Evolutionary conservation across 2,329 filamentous ascomycete genomes (phyloP), one percentile per base, ranked within the genome.

Genomic region (Paraconiothyrium brasiliense): DNA sequence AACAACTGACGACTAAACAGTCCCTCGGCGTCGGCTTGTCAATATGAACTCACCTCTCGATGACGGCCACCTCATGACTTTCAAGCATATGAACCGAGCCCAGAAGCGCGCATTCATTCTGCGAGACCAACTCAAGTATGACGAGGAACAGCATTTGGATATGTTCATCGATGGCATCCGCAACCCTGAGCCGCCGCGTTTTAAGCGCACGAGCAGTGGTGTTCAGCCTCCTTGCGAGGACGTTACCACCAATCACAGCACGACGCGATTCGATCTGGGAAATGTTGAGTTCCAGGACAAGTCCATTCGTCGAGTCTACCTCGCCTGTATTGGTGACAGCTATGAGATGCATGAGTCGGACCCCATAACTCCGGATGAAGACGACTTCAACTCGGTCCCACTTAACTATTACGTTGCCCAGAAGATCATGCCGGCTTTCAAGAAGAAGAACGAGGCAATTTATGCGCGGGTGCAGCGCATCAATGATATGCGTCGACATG

Each of bases 51-150:
- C 24, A 11, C 14, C 49, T 9, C 20, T 58, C 34, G 56, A 46
- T 13, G 11, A 49, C 16, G 27, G 43, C n/a, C 41, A 59, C 11
- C 35, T 61, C 9, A 35, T 49, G 16, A 37, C 13, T 27, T 57
- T 71, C 59, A 52, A 55, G 4, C 59, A 64, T 37, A 65, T 77
- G 46, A 76, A 71, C 30, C 63, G 66, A 54, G 46, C 71, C 0
- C 74, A 78, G 52, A 71, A 70, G 54, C 72, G 74, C 20, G 69
- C 67, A 8, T 67, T 73, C 10, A 65, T 67, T 10, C 54, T 76
- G 16, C 71, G 69, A 32, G 68, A 76, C 30, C 64, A 75, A 43
- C 70, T 78, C 50, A 67, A 71, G 44, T 74, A 64, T 47, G 32
- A 63, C 0, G 67, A 72, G 2, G 59, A 60, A 2, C 61, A 65